Conservation (phyloP, 306 rosid species). For the Crotalaria pallida region DNA sequence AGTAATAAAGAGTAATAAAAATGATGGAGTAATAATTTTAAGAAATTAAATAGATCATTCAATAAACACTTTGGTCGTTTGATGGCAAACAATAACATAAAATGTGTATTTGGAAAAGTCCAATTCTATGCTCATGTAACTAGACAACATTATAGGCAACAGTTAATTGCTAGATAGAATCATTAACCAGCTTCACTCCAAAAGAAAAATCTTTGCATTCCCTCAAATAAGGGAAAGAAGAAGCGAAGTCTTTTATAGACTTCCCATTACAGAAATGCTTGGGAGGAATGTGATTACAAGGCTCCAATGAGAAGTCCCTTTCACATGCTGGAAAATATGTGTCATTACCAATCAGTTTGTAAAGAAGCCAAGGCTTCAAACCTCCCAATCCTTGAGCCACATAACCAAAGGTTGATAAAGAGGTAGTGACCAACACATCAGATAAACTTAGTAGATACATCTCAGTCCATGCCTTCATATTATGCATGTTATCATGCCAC, state of each 20-base stretch:
- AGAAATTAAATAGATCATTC: no score
- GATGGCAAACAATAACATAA: no score
- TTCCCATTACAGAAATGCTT: conserved; percentile 39
- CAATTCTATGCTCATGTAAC: no score
- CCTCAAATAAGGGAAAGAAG: conserved; percentile 38
- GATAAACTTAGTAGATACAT: conserved; percentile 55
- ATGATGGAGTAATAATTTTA: no score
- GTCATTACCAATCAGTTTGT: conserved; percentile 11
- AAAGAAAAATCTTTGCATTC: conserved; percentile 46
- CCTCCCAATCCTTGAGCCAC: conserved; percentile 61
- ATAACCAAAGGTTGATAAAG: conserved; percentile 59
- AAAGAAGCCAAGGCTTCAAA: conserved; percentile 50
- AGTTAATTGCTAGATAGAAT: neutral
- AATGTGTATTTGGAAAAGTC: no score
- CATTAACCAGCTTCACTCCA: conserved; percentile 38
- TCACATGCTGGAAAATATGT: conserved; percentile 33
- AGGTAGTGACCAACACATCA: conserved; percentile 52
- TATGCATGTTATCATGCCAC: conserved; percentile 38
- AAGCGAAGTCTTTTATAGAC: conserved; percentile 19
- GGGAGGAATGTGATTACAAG: conserved; percentile 53
- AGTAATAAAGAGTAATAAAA: no score
- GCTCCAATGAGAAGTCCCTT: conserved; percentile 48
- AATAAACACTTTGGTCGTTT: no score
- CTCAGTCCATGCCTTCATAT: conserved; percentile 51
- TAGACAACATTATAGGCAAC: neutral